Evolutionary conservation across 2,329 filamentous ascomycete genomes (phyloP).

Genomic region (Aspergillus spinulosporus): DNA sequence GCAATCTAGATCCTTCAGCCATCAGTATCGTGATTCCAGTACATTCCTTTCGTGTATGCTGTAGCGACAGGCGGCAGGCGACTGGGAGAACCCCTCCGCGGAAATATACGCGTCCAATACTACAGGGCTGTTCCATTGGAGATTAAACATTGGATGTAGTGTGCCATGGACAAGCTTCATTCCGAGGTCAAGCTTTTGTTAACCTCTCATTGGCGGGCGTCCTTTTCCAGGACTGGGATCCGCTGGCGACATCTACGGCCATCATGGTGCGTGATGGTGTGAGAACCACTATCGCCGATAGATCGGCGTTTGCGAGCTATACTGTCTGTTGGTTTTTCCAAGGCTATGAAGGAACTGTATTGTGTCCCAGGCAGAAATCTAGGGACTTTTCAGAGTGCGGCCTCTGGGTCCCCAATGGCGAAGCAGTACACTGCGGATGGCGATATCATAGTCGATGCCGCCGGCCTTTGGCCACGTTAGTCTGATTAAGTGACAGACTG

Average conservation of each 20-base stretch:
- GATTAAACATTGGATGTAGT: not conserved
- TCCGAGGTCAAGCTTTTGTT: not conserved
- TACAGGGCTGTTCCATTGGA: not conserved
- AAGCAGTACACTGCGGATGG: too few relatives aligned
- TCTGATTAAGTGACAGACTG: too few relatives aligned
- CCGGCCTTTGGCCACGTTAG: too few relatives aligned
- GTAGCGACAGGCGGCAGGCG: not conserved
- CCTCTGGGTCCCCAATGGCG: too few relatives aligned
- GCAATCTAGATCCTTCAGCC: too few relatives aligned
- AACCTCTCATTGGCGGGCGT: not conserved
- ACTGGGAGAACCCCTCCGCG: not conserved
- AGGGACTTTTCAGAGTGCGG: too few relatives aligned
- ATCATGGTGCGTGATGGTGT: not conserved
- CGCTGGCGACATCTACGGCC: not conserved
- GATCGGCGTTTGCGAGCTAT: not conserved
- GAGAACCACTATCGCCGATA: not conserved
- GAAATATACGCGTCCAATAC: not conserved
- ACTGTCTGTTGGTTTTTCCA: too few relatives aligned
- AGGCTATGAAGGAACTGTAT: too few relatives aligned
- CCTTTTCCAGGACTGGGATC: not conserved
- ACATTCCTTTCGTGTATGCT: too few relatives aligned
- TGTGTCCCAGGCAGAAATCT: too few relatives aligned
- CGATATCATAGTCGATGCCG: too few relatives aligned
- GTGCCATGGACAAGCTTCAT: not conserved
- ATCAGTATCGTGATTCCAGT: too few relatives aligned